Conservation (phyloP, 202 grass and related monocot genomes). For the Hordeum pubiflorum region DNA sequence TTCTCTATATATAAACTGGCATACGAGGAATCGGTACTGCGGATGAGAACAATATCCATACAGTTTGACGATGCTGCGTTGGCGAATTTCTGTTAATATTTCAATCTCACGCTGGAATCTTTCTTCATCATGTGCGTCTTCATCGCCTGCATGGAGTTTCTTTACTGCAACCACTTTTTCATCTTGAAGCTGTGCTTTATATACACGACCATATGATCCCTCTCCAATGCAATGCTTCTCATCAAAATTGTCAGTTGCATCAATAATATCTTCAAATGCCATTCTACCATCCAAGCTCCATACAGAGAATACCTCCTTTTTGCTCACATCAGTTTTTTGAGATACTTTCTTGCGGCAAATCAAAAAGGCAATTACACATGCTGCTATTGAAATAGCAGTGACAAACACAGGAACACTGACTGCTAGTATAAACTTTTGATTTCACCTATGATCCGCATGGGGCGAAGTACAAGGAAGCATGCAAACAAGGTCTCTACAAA, state of each 20-base stretch:
- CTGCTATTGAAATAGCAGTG: not conserved
- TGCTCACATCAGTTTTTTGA: not conserved
- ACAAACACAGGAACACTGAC: not conserved
- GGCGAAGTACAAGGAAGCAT: not conserved
- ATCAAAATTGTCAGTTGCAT: not conserved
- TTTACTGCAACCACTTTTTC: conserved; percentile 3
- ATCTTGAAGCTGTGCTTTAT: not conserved
- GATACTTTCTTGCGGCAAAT: not conserved
- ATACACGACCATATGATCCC: not conserved
- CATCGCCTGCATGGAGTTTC: not conserved
- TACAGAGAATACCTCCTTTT: not conserved
- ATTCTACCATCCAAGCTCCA: not conserved
- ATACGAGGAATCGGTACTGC: conserved; percentile 9
- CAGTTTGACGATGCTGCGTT: conserved; percentile 22
- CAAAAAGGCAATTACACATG: not conserved
- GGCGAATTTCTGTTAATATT: conserved; percentile 5
- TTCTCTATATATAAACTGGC: conserved; percentile 15
- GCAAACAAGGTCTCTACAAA: conserved; percentile 16
- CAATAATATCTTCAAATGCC: not conserved
- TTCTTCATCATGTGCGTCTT: not conserved
- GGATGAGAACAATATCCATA: conserved; percentile 23
- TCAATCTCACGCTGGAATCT: conserved; percentile 1
- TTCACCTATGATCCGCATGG: too few relatives aligned
- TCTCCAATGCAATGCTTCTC: not conserved
- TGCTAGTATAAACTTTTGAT: not conserved